phyloP scores from a whole-genome alignment of 148 eudicot species.

The Tetragonia tetragonoides region DNA sequence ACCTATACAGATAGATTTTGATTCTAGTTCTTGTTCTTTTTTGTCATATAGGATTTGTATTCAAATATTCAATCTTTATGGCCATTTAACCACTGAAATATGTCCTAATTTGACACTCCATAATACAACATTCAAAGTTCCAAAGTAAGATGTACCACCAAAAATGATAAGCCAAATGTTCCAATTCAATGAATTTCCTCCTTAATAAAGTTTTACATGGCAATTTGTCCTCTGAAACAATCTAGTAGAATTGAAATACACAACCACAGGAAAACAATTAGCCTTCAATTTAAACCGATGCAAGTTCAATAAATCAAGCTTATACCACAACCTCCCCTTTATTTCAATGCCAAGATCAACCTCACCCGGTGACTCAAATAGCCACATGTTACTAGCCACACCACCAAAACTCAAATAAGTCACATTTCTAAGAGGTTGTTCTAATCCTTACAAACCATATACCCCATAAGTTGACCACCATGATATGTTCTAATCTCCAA shows the following conservation, averaged over 20 bases:
- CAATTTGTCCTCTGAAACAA: slow-evolving; percentile 11
- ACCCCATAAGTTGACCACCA: slow-evolving; percentile 11
- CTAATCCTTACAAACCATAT: slow-evolving; percentile 1
- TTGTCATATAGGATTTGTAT: too few relatives aligned
- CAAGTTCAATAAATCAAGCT: background rate
- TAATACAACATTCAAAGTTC: too few relatives aligned
- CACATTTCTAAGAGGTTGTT: background rate
- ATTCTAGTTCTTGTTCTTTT: too few relatives aligned
- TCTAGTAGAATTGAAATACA: slow-evolving; percentile 5
- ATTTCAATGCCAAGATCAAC: slow-evolving; percentile 11
- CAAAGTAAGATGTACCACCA: too few relatives aligned
- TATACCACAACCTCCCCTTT: slow-evolving; percentile 18
- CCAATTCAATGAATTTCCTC: too few relatives aligned
- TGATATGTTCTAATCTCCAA: slow-evolving; percentile 17
- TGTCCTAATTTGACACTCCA: too few relatives aligned
- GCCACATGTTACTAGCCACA: slow-evolving; percentile 14
- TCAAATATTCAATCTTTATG: too few relatives aligned
- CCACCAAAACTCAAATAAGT: slow-evolving; percentile 6
- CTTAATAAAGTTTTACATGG: background rate
- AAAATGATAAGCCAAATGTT: too few relatives aligned
- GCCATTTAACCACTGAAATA: too few relatives aligned
- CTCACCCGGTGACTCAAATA: slow-evolving; percentile 11
- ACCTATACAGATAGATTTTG: too few relatives aligned
- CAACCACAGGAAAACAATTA: slow-evolving; percentile 17
- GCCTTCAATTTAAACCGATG: slow-evolving; percentile 4